Conservation (phyloP, 1,139 yeast genomes). For the Geotrichum histeridarum region DNA sequence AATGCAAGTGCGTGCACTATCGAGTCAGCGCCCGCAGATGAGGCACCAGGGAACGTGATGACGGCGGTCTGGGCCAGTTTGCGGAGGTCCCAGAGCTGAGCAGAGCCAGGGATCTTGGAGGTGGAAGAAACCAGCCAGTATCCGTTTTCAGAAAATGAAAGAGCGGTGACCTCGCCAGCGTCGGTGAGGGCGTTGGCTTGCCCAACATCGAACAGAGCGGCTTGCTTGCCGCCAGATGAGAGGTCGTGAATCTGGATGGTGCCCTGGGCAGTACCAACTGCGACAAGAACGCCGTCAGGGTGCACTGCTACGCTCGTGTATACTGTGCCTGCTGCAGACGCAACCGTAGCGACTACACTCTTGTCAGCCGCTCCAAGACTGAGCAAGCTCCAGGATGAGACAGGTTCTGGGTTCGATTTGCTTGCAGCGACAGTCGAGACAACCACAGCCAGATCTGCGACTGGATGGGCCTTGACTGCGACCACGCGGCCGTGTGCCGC, state of each 20-base stretch:
- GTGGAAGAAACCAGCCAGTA: constrained; percentile 50
- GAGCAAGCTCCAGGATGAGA: constrained; percentile 3
- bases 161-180: constrained; percentile 35
- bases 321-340: background rate
- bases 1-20: constrained; percentile 36
- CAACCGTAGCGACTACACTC: background rate
- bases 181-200: constrained; percentile 27
- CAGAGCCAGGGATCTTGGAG: constrained; percentile 17
- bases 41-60: constrained; percentile 25
- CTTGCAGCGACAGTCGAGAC: constrained; percentile 2
- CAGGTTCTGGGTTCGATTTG: constrained; percentile 8
- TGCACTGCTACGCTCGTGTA: constrained; percentile 40
- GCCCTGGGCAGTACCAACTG: constrained; percentile 44
- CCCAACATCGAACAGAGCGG: constrained; percentile 38
- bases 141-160: constrained; percentile 63
- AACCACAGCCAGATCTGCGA: constrained; percentile 2
- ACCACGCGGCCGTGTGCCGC: constrained; percentile 9
- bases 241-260: constrained; percentile 45
- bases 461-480: constrained; percentile 11
- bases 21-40: constrained; percentile 14
- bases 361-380: background rate
- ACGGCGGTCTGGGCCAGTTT: constrained; percentile 25
- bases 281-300: constrained; percentile 61
- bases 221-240: constrained; percentile 38
- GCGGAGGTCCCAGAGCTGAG: constrained; percentile 27